Evolutionary conservation across 2,329 filamentous ascomycete genomes (phyloP).

Genomic region (Fusarium beomiforme): DNA sequence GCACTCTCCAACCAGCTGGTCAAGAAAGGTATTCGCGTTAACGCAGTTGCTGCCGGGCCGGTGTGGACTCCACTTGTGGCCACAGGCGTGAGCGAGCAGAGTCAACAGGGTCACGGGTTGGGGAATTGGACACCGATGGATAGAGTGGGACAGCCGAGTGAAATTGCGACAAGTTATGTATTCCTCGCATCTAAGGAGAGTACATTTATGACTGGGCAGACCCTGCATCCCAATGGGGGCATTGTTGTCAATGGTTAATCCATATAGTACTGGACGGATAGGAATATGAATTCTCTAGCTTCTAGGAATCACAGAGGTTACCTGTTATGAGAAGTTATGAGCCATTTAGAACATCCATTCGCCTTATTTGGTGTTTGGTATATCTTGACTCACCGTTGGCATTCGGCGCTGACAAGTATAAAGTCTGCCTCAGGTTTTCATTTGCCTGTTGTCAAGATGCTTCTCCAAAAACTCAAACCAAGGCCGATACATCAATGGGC

Average conservation of each 20-base stretch:
- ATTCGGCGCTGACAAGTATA: not conserved
- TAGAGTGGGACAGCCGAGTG: not conserved
- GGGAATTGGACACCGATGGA: not conserved
- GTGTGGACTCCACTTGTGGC: not conserved
- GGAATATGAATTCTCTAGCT: not conserved
- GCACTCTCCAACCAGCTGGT: not conserved
- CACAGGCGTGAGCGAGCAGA: not conserved
- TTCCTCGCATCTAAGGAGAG: not conserved
- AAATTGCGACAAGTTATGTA: not conserved
- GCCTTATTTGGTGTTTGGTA: not conserved
- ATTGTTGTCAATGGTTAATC: not conserved
- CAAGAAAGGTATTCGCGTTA: not conserved
- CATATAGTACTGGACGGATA: not conserved
- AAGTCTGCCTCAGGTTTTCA: not conserved
- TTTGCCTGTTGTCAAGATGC: too few species aligned
- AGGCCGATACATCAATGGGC: too few species aligned
- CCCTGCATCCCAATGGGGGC: not conserved
- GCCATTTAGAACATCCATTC: not conserved
- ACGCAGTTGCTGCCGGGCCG: not conserved
- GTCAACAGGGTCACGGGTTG: not conserved
- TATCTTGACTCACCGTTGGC: not conserved
- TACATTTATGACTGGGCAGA: not conserved
- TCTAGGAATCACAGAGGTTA: not conserved
- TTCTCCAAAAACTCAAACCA: too few species aligned
- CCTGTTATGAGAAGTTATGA: not conserved